phyloP scores from a whole-genome alignment of 108 stramenopile genomes.

The Discostella pseudostelligera region DNA sequence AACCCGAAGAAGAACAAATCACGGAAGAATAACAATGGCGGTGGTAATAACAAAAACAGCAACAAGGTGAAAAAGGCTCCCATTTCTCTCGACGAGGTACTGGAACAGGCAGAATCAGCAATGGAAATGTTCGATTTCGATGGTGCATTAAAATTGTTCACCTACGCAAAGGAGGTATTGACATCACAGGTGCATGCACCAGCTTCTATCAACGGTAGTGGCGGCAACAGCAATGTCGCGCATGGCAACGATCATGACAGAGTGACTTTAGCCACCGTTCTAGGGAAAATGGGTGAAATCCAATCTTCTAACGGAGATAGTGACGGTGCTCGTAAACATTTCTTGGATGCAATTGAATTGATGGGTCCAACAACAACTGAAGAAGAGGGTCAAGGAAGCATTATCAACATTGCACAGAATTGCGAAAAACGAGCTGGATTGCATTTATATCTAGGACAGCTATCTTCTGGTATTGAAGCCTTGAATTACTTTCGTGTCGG shows the following conservation, averaged over 20 bases:
- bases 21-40: constrained; percentile 9
- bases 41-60: not conserved
- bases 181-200: constrained; percentile 25
- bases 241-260: constrained; percentile 22
- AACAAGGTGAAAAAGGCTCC: constrained; percentile 9
- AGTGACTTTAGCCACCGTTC: constrained; percentile 46
- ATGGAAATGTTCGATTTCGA: constrained; percentile 47
- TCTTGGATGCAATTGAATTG: constrained; percentile 59
- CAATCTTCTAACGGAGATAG: constrained; percentile 68
- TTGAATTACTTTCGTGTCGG: constrained; percentile 59
- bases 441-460: constrained; percentile 76
- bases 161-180: constrained; percentile 32
- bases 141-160: constrained; percentile 36
- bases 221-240: not conserved
- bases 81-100: constrained; percentile 41
- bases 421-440: constrained; percentile 54
- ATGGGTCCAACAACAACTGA: constrained; percentile 26
- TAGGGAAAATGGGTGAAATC: constrained; percentile 73
- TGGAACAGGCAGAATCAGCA: constrained; percentile 40
- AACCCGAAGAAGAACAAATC: constrained; percentile 33
- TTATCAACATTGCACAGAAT: constrained; percentile 34
- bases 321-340: constrained; percentile 63
- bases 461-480: constrained; percentile 70
- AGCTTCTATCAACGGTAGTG: not conserved
- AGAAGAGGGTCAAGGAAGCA: constrained; percentile 9